Base-by-base conservation (phyloP, 192 early-diverging fungal genomes). In the Rhizophagus clarus region DNA sequence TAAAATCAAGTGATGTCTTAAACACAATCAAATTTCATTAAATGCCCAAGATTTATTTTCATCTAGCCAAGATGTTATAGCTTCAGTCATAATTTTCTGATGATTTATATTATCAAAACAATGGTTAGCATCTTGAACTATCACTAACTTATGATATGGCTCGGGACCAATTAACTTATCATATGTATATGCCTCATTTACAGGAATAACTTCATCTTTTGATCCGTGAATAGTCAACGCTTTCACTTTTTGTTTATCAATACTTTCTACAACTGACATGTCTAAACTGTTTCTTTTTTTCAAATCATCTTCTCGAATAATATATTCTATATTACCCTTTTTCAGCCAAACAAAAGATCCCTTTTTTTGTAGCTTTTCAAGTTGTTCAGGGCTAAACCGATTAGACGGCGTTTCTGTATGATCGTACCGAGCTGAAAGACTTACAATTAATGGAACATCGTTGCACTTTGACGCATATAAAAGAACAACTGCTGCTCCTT, bases 171-270 rank as follows among this genome's bases (percentile, higher is more conserved):
- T 81, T 22, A 82, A 40, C 29, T 81, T 61, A 68, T 89, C 82
- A 74, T 87, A 89, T 26, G 81, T 81, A 67, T 81, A 86, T 31
- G 83, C 84, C 74, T 87, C 87, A 9, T 83, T 51, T 37, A 81
- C 84, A 0, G 90, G 89, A 26, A 88, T 87, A 4, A 86, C 78
- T 4, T 80, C 68, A 79, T 91, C 90, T 3, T 73, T 71, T n/a
- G 69, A 79, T 6, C 90, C 90, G 68, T 84, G 85, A 2, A 89
- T 69, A 37, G 85, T 89, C 28, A 91, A 82, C 7, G 90, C 86
- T 73, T 75, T 82, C 17, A 75, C 71, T 14, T 75, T 82, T 37
- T 81, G 66, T 66, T 88, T 60, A n/a, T 83, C 83, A 29, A 89
- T 74, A 37, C 63, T 60, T 67, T 81, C 81, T 51, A 88, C 86